A percentile compares a stretch with the other conserved stretches of the same genome.
These are phyloP conservation scores for Hirsutella thompsonii DNA, from an alignment of 2,329 filamentous ascomycete species.

Conservation along the genomic window DNA sequence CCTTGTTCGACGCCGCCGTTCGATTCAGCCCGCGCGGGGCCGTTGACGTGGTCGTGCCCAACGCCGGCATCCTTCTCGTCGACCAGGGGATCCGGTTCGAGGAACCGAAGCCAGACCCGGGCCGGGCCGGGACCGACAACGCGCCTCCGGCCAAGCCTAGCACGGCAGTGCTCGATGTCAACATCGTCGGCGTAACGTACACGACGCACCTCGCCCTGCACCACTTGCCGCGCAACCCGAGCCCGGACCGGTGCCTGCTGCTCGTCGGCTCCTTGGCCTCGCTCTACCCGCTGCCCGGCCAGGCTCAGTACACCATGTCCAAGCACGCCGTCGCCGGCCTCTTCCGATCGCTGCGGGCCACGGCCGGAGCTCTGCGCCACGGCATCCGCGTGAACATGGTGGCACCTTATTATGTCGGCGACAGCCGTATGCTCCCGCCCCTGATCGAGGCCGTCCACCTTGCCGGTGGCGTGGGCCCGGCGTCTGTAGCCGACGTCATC, in stretches of 20 bases:
- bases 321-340: conserved; percentile 57
- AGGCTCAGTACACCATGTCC: conserved; percentile 42
- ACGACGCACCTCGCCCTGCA: conserved; percentile 52
- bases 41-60: conserved; percentile 53
- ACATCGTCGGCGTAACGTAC: conserved; percentile 51
- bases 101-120: conserved; percentile 19
- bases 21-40: conserved; percentile 38
- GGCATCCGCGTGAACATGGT: conserved; percentile 49
- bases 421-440: conserved; percentile 39
- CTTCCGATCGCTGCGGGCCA: conserved; percentile 44
- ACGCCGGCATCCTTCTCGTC: conserved; percentile 45
- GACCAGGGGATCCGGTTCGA: conserved; percentile 27
- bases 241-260: conserved; percentile 43
- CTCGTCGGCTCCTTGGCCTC: conserved; percentile 51
- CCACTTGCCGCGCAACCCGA: conserved; percentile 12
- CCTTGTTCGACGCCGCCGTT: conserved; percentile 46
- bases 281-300: conserved; percentile 27
- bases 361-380: conserved; percentile 21
- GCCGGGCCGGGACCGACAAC: conserved; percentile 18
- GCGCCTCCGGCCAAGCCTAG: conserved; percentile 28
- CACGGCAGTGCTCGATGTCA: conserved; percentile 45
- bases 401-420: conserved; percentile 54
- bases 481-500: conserved; percentile 44
- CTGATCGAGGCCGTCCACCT: conserved; percentile 33
- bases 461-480: conserved; percentile 37